Conservation (phyloP, 345 rosid species). For the Carallia pectinifolia region DNA sequence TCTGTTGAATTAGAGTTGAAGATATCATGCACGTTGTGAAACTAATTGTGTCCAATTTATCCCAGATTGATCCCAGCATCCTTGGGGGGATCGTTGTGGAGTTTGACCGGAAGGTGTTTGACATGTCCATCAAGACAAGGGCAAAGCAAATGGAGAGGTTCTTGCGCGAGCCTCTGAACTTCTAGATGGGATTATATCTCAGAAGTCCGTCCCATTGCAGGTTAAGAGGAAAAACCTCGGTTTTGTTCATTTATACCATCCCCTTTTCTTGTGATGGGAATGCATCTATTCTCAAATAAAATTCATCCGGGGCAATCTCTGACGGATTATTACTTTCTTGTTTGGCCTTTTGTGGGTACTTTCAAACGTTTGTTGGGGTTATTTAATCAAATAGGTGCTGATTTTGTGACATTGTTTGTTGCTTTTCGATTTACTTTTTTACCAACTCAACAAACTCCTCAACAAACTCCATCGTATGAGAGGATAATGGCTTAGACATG, state of each 20-base stretch:
- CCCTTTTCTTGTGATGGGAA: constrained; percentile 6
- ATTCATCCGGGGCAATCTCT: constrained; percentile 8
- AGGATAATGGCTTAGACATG: too few relatives aligned
- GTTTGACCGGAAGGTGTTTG: constrained; percentile 85
- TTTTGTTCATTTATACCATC: constrained; percentile 11
- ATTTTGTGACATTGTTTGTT: too few relatives aligned
- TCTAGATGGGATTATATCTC: neutral
- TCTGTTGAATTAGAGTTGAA: neutral
- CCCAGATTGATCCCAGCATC: constrained; percentile 87
- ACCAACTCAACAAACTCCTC: too few relatives aligned
- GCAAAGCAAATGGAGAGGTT: constrained; percentile 94
- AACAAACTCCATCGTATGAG: too few relatives aligned
- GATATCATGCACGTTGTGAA: neutral
- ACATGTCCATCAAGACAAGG: constrained; percentile 90
- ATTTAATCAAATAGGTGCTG: neutral
- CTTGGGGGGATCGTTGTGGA: constrained; percentile 88
- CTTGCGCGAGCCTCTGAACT: constrained; percentile 65
- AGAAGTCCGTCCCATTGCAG: neutral
- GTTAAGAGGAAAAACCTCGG: constrained; percentile 3
- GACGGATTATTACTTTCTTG: constrained; percentile 9
- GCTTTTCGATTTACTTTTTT: too few relatives aligned
- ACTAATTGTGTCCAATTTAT: constrained; percentile 3
- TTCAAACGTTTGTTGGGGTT: neutral
- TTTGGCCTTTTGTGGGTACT: neutral
- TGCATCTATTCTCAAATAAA: constrained; percentile 14